Evolutionary conservation across 495 filamentous ascomycete species (phyloP), one percentile per base, ranked within the genome.

Genomic region (Aspergillus bridgeri): DNA sequence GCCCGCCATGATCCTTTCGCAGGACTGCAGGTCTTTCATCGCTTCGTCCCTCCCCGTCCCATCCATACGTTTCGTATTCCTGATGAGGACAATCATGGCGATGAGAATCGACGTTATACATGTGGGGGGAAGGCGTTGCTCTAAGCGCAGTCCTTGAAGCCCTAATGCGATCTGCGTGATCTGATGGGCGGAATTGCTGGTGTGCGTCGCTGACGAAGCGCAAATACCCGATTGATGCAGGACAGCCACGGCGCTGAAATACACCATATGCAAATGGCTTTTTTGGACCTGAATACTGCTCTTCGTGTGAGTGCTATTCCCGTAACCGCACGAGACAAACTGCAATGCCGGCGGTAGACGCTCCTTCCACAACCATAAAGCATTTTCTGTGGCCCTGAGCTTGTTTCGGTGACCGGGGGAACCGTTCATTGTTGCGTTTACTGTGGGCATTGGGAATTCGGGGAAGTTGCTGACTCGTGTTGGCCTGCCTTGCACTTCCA

Each of bases 201-300:
- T 56, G 48, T 61, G 63, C 48, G 54, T 58, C 18, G 42, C 56
- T 11, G 60, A 66, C n/a, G 64, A 66, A 2, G 55, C 53, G 6
- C 60, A 54, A 2, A 52, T 58, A 6, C 60, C 56, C 4, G 58
- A 46, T 52, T 66, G 64, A 29, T 66, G 59, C 42, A 66, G 57
- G 2, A 66, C 60, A 24, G 61, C 60, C 25, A 66, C 51, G 5
- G 60, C 56, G 8, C 61, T 64, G 21, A 59, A 61, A 51, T 64
- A 66, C 23, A 56, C 47, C 48, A 66, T 56, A 20, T 66, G 60
- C 24, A 66, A 59, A 42, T 58, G 48, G 20, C 53, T 58, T n/a
- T 56, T 54, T 9, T 66, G 64, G 5, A 66, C 24, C 15, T 50
- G 33, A 25, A 66, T n/a, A 6, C 47, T 51, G 44, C 2, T 61